These are phyloP conservation scores for Hemileia vastatrix DNA, from an alignment of 1,284 basidiomycete genomes.

Conservation along the genomic window DNA sequence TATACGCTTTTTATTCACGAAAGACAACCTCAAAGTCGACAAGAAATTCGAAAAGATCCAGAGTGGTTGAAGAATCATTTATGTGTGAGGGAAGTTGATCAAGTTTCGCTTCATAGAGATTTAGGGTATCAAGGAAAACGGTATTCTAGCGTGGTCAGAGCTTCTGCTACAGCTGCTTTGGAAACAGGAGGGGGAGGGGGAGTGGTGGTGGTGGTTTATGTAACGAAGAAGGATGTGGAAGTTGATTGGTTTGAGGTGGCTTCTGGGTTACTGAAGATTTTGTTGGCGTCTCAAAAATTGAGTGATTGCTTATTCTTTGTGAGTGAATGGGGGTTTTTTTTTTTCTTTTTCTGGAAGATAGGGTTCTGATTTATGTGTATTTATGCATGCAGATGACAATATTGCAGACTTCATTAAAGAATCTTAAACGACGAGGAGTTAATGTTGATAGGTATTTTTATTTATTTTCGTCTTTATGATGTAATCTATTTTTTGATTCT, in stretches of 20 bases:
- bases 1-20: conserved; percentile 44
- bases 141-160: conserved; percentile 17
- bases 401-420: conserved; percentile 21
- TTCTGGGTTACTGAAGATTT: conserved; percentile 34
- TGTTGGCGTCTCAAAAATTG: conserved; percentile 37
- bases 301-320: conserved; percentile 42
- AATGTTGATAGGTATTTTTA: conserved; percentile 25
- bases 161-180: conserved; percentile 20
- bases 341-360: neutral
- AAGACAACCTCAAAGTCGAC: conserved; percentile 30
- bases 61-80: conserved; percentile 39
- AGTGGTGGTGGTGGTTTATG: conserved; percentile 29
- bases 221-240: conserved; percentile 37
- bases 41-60: conserved; percentile 38
- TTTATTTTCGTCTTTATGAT: too few relatives aligned
- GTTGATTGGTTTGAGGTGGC: conserved; percentile 45
- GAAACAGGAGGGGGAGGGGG: too few relatives aligned
- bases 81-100: too few relatives aligned
- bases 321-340: conserved; percentile 21
- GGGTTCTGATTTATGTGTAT: neutral
- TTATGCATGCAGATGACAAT: conserved; percentile 21
- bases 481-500: too few relatives aligned
- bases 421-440: conserved; percentile 20
- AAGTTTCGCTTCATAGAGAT: conserved; percentile 30
- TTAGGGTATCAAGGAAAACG: conserved; percentile 30